Evolutionary conservation across 1,284 basidiomycete species (phyloP).

Genomic region (Microbotryum violaceum): DNA sequence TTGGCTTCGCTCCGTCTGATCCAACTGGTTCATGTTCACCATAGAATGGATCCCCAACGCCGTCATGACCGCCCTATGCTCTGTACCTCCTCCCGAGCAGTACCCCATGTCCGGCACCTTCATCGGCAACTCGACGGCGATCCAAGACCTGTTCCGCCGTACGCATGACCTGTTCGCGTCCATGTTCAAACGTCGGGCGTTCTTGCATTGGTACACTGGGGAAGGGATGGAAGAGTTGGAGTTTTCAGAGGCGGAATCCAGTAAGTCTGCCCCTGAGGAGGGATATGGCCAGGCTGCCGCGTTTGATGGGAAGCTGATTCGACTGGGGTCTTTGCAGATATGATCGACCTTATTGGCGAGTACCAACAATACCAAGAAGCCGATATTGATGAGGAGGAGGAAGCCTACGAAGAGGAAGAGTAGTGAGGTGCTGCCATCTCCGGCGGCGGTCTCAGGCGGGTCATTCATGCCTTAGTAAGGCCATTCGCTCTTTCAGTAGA

Average conservation of each 20-base stretch:
- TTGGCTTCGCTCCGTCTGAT: constrained; percentile 35
- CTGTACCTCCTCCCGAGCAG: constrained; percentile 73
- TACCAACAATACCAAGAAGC: constrained; percentile 32
- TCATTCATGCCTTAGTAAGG: no score
- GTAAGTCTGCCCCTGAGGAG: background rate
- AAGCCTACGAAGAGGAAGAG: constrained; percentile 5
- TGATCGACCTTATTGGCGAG: constrained; percentile 31
- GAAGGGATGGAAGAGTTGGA: constrained; percentile 84
- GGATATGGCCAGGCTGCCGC: background rate
- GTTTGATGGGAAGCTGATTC: no score
- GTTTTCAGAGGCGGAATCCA: constrained; percentile 61
- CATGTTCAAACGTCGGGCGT: constrained; percentile 78
- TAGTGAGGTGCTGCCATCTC: no score
- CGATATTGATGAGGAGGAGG: constrained; percentile 14
- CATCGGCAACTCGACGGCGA: constrained; percentile 61
- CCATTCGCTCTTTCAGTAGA: no score
- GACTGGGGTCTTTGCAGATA: background rate
- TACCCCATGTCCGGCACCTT: constrained; percentile 58
- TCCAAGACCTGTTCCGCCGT: constrained; percentile 75
- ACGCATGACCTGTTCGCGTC: constrained; percentile 64
- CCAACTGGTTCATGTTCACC: constrained; percentile 32
- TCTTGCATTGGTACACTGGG: constrained; percentile 83
- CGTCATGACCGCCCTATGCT: constrained; percentile 37
- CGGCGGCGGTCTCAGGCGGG: no score
- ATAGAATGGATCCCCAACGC: constrained; percentile 62